Evolutionary conservation across 257 asterid species (phyloP).

Genomic region (Verbascum thapsus): DNA sequence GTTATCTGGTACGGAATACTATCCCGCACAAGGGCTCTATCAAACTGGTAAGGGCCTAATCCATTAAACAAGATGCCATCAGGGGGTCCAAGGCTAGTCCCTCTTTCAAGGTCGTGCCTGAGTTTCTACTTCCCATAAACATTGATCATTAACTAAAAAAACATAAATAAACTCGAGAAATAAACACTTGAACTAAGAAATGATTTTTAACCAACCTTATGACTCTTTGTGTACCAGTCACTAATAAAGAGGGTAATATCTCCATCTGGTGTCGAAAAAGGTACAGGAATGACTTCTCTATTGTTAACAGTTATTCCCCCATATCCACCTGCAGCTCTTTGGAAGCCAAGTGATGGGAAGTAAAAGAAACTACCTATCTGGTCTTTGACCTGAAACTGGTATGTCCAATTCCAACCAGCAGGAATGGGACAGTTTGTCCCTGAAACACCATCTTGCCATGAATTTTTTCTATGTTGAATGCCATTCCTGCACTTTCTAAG

Average conservation of each 20-base stretch:
- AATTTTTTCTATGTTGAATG: conserved; percentile 75
- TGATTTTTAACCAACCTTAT: conserved; percentile 58
- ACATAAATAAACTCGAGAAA: conserved; percentile 22
- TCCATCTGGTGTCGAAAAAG: conserved; percentile 75
- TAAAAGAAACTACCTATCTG: conserved; percentile 97
- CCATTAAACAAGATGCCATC: conserved; percentile 85
- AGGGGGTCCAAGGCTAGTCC: conserved; percentile 71
- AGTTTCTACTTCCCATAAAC: conserved; percentile 60
- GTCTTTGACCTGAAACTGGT: conserved; percentile 91
- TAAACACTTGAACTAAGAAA: conserved; percentile 3
- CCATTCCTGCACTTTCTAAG: conserved; percentile 77
- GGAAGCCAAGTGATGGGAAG: conserved; percentile 76
- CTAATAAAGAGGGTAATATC: conserved; percentile 76
- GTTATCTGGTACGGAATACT: conserved; percentile 64
- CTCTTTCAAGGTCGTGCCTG: conserved; percentile 57
- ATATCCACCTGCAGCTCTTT: conserved; percentile 82
- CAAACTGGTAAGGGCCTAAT: conserved; percentile 82
- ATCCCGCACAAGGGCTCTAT: conserved; percentile 53
- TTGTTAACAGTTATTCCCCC: conserved; percentile 86
- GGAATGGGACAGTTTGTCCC: conserved; percentile 98
- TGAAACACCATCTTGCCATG: conserved; percentile 95
- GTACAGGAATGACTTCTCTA: conserved; percentile 77
- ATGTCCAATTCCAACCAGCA: conserved; percentile 96
- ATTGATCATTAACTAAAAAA: conserved; percentile 35
- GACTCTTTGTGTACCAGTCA: conserved; percentile 85